These are phyloP conservation scores for Barnettozyma hawaiiensis DNA, from an alignment of 1,139 yeast species.

Conservation along the genomic window DNA sequence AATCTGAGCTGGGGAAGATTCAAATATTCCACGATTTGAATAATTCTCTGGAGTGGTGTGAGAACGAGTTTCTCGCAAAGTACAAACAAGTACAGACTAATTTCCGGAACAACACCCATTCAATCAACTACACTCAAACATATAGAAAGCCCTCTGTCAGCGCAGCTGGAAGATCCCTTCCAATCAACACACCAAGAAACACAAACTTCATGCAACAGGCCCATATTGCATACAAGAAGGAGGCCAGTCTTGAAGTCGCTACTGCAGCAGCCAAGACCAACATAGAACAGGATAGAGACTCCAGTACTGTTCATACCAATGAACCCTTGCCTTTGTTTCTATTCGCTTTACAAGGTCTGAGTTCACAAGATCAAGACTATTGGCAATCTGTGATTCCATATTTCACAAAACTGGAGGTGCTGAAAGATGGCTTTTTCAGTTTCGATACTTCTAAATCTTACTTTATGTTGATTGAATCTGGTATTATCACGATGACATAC, in stretches of 20 bases:
- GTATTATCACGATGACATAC: constrained; percentile 61
- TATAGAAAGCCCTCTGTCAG: constrained; percentile 15
- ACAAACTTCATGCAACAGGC: constrained; percentile 35
- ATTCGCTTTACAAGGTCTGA: constrained; percentile 65
- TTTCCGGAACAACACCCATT: constrained; percentile 9
- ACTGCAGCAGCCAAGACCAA: constrained; percentile 7
- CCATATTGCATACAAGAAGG: constrained; percentile 28
- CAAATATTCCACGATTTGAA: constrained; percentile 72
- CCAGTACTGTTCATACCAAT: constrained; percentile 21
- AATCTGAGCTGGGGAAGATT: constrained; percentile 36
- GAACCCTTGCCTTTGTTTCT: constrained; percentile 67
- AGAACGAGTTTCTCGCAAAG: constrained; percentile 74
- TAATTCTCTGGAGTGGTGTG: constrained; percentile 94
- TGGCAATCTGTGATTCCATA: constrained; percentile 56
- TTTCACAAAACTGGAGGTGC: constrained; percentile 39
- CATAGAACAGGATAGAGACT: constrained; percentile 19
- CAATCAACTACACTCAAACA: constrained; percentile 10
- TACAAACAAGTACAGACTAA: constrained; percentile 39
- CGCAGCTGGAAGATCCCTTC: constrained; percentile 19
- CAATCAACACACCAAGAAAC: constrained; percentile 36
- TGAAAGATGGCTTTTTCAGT: constrained; percentile 8
- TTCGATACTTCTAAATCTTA: constrained; percentile 39
- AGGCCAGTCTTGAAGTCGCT: constrained; percentile 14
- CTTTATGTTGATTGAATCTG: constrained; percentile 74
- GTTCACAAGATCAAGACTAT: constrained; percentile 54